Evolutionary conservation across 1,284 basidiomycete genomes (phyloP), one percentile per base, ranked within the genome.

Genomic region (Xerocomus cyaneibrunnescens): DNA sequence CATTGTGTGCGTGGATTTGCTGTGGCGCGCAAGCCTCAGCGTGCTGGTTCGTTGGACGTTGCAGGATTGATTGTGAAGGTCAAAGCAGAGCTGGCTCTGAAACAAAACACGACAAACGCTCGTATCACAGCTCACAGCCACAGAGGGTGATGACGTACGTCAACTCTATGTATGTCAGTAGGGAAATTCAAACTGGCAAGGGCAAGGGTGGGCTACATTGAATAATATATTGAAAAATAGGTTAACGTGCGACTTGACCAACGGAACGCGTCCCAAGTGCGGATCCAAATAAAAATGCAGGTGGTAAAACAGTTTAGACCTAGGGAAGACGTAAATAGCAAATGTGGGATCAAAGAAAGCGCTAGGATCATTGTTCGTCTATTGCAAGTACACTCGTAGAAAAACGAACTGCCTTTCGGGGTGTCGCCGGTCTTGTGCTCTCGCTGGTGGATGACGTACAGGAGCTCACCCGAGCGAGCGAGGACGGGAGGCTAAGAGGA

Each of bases 341-440:
- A 46, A 49, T 37, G 46, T n/a, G 41, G 28, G 47, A 38, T 31
- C 30, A 40, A 41, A 38, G 25, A 35, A 37, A 43, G 25, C 17
- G 42, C 45, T 55, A 65, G 17, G 51, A 52, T 21, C 51, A 43
- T n/a, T 43, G 61, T 42, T 68, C 49, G 45, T 67, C 54, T 56
- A 71, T 50, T 28, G 61, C 68, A 50, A 68, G 63, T 45, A 70
- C 67, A 52, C 65, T 74, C 30, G 72, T 68, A 21, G 74, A 74
- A 62, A 85, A 85, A 43, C 83, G 75, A 41, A 85, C 83, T 6
- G 78, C 79, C 64, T 85, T 85, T 57, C 75, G 77, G 7, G 67
- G 70, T 0, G 72, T 63, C 3, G 62, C 59, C 5, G 62, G 58
- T 73, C 75, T 42, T 50, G 66, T 52, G 59, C 62, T 62, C 66